Evolutionary conservation across 495 filamentous ascomycete species (phyloP).

Genomic region (Annulohypoxylon maeteangense): DNA sequence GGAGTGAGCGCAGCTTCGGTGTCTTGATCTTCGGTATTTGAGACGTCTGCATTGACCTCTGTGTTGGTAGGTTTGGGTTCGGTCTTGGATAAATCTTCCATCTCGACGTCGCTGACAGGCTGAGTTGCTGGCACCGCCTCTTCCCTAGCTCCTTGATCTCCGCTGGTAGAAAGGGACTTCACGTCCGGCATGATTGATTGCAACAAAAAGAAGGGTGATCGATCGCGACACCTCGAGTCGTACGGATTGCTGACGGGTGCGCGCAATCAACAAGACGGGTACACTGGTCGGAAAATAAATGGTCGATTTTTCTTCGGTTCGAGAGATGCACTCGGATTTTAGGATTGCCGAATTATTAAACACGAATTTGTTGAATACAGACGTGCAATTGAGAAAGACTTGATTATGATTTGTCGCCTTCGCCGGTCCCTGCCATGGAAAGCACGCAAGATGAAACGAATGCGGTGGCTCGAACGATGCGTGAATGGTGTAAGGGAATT

Average conservation of each 20-base stretch:
- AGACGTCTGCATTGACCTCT: conserved; percentile 23
- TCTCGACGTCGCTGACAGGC: conserved; percentile 43
- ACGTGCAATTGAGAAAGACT: conserved; percentile 23
- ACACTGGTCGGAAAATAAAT: conserved; percentile 34
- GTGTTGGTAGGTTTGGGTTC: conserved; percentile 40
- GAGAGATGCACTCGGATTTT: conserved; percentile 18
- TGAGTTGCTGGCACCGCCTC: conserved; percentile 38
- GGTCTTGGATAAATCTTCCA: conserved; percentile 46
- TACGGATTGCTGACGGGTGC: conserved; percentile 24
- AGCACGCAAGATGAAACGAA: conserved; percentile 37
- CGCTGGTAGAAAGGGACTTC: conserved; percentile 36
- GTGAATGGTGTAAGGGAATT: conserved; percentile 5
- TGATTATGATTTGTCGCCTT: conserved; percentile 37
- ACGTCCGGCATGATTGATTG: conserved; percentile 45
- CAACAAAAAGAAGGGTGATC: conserved; percentile 16
- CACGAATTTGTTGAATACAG: conserved; percentile 9
- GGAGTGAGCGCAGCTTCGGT: conserved; percentile 26
- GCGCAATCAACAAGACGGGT: conserved; percentile 21
- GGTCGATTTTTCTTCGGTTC: conserved; percentile 28
- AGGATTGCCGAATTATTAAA: conserved; percentile 32
- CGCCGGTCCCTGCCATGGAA: conserved; percentile 31
- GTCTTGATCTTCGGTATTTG: conserved; percentile 33
- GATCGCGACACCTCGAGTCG: conserved; percentile 21
- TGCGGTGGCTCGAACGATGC: conserved; percentile 15
- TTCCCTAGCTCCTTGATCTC: conserved; percentile 42